phyloP scores from a whole-genome alignment of 768 basidiomycete genomes.

The Xerocomellus dryophilus region DNA sequence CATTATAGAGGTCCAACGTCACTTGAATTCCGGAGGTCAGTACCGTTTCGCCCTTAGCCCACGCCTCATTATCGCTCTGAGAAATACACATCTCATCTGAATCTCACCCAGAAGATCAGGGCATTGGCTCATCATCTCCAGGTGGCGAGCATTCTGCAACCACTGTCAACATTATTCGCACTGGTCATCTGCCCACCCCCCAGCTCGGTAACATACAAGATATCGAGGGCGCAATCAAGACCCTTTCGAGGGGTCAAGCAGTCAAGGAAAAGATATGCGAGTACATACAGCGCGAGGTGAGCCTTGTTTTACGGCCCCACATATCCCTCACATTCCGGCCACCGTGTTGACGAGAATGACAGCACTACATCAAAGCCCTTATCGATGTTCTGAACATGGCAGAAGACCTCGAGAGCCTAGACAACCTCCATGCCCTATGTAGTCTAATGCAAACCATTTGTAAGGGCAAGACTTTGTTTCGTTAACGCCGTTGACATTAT shows the following conservation, averaged over 20 bases:
- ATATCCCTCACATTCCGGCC: not conserved
- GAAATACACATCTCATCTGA: slow-evolving; percentile 13
- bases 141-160: slow-evolving; percentile 58
- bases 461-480: slow-evolving; percentile 40
- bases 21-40: slow-evolving; percentile 66
- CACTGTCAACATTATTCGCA: slow-evolving; percentile 62
- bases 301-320: slow-evolving; percentile 19
- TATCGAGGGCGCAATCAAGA: slow-evolving; percentile 76
- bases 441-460: slow-evolving; percentile 92
- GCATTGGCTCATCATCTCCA: slow-evolving; percentile 58
- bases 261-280: slow-evolving; percentile 86
- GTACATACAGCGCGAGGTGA: slow-evolving; percentile 81
- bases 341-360: slow-evolving; percentile 9
- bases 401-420: slow-evolving; percentile 89
- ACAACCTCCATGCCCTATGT: slow-evolving; percentile 88
- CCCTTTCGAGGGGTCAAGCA: slow-evolving; percentile 64
- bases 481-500: not conserved
- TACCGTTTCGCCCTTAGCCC: slow-evolving; percentile 24
- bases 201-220: slow-evolving; percentile 73
- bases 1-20: slow-evolving; percentile 86
- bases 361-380: slow-evolving; percentile 88
- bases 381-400: slow-evolving; percentile 83
- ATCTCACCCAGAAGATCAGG: slow-evolving; percentile 42
- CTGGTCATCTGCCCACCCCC: slow-evolving; percentile 73
- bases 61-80: slow-evolving; percentile 14